phyloP scores from a whole-genome alignment of 176 grass and related monocot genomes.

The Oryza rufipogon region DNA sequence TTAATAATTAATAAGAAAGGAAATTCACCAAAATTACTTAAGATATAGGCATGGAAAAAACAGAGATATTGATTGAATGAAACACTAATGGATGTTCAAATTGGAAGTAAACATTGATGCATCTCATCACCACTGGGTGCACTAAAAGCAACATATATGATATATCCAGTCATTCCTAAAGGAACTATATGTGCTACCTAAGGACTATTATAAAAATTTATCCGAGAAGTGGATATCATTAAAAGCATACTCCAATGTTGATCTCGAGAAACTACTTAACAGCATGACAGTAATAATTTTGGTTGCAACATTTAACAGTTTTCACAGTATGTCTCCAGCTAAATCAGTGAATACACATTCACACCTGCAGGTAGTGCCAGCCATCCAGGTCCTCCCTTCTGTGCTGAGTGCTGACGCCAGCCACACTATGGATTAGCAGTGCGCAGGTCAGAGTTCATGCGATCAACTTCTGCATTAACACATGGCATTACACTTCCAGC shows the following conservation, averaged over 20 bases:
- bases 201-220: constrained; percentile 10
- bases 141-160: constrained; percentile 16
- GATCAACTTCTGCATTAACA: background rate
- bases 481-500: background rate
- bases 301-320: constrained; percentile 23
- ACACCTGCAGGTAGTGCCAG: background rate
- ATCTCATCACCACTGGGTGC: background rate
- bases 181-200: background rate
- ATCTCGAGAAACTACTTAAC: constrained; percentile 16
- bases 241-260: background rate
- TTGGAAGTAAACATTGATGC: background rate
- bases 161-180: background rate
- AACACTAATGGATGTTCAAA: constrained; percentile 26
- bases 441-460: background rate
- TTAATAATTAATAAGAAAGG: background rate
- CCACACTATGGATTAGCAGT: background rate
- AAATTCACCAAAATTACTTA: background rate
- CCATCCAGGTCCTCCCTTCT: background rate
- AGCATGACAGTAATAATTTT: constrained; percentile 6
- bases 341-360: background rate
- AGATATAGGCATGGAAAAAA: background rate
- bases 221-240: constrained; percentile 11
- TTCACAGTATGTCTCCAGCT: constrained; percentile 17
- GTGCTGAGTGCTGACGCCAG: background rate
- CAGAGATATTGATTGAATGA: background rate